Evolutionary conservation across 495 filamentous ascomycete species (phyloP), one percentile per base, ranked within the genome.

Genomic region (Penicillium mononematosum): DNA sequence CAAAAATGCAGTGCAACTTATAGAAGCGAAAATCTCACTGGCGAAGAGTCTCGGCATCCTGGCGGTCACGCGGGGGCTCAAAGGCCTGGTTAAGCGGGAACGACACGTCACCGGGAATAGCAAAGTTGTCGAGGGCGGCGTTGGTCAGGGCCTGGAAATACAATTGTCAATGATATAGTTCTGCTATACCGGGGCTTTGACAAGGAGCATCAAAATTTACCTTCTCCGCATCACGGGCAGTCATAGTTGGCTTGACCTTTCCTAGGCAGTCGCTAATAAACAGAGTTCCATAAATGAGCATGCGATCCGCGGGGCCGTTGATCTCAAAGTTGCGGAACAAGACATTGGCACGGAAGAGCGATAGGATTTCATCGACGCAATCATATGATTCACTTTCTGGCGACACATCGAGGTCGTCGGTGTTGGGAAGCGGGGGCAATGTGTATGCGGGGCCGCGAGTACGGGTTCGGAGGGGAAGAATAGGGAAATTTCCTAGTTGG

Each of bases 251-350:
- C 76, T 86, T 88, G 63, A 98, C 87, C 82, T 92, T 93, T 55
- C 79, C 74, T 70, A 98, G 78, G 59, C 89, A 91, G 67, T 97
- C 92, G 67, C 84, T 90, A 62, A 98, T 79, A 75, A 92, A 97
- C 60, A 97, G 81, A 66, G 96, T 98, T 50, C 93, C 92, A 76
- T 98, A 98, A 63, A 98, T 94, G 56, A 98, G 78, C 70, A 96
- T 84, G 45, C 95, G 83, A 75, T 98, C 94, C 53, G 94, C 94
- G 31, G 91, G 90, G 17, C 94, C 94, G 70, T 96, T 92, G 83
- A 98, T 96, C 81, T 97, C 95, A 69, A 98, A 98, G 81, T 98
- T 98, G 62, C 95, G 88, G 81, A 98, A 98, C 69, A 98, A 86
- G 41, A 94, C 97, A 78, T 98, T 98, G 70, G 95, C 93, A 50